A percentile compares a stretch with the other conserved stretches of the same genome.
phyloP scores from a whole-genome alignment of 805 yeast genomes.

The Metschnikowia similis region DNA sequence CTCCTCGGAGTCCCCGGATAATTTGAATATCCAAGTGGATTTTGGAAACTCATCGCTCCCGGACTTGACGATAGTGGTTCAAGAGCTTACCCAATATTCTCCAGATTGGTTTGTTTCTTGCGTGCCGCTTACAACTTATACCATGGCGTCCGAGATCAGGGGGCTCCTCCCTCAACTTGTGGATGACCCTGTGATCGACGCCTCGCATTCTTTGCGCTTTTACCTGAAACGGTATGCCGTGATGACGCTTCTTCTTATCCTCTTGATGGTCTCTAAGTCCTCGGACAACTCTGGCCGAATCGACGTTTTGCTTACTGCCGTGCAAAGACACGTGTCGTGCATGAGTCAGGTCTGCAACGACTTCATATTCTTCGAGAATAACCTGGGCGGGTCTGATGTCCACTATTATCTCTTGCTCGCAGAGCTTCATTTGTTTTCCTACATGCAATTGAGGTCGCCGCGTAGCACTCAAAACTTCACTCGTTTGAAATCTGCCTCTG shows the following conservation, averaged over 20 bases:
- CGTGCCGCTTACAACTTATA: slow-evolving; percentile 9
- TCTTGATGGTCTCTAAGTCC: slow-evolving; percentile 3
- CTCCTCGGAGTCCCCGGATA: slow-evolving; percentile 7
- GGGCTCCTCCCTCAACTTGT: not conserved
- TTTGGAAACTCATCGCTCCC: slow-evolving; percentile 1
- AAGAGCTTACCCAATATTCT: not conserved
- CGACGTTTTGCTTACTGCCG: slow-evolving; percentile 2
- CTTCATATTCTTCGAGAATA: not conserved
- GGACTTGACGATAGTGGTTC: slow-evolving; percentile 2
- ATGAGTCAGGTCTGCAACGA: slow-evolving; percentile 6
- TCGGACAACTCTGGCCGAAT: not conserved
- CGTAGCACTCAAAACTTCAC: slow-evolving; percentile 3
- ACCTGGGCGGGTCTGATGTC: not conserved
- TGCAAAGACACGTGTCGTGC: slow-evolving; percentile 6
- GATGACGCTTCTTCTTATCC: slow-evolving; percentile 6
- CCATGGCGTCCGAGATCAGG: slow-evolving; percentile 1
- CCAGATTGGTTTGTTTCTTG: slow-evolving; percentile 1
- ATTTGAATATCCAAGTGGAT: slow-evolving; percentile 5
- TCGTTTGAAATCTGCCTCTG: slow-evolving; percentile 9
- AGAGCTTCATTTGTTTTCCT: slow-evolving; percentile 13
- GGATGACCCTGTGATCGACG: not conserved
- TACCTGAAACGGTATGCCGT: slow-evolving; percentile 6
- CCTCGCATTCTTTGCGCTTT: not conserved
- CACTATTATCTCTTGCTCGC: slow-evolving; percentile 11
- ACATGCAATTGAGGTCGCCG: slow-evolving; percentile 2